phyloP scores from a whole-genome alignment of 2,329 filamentous ascomycete species.

The Epichloe baconii region DNA sequence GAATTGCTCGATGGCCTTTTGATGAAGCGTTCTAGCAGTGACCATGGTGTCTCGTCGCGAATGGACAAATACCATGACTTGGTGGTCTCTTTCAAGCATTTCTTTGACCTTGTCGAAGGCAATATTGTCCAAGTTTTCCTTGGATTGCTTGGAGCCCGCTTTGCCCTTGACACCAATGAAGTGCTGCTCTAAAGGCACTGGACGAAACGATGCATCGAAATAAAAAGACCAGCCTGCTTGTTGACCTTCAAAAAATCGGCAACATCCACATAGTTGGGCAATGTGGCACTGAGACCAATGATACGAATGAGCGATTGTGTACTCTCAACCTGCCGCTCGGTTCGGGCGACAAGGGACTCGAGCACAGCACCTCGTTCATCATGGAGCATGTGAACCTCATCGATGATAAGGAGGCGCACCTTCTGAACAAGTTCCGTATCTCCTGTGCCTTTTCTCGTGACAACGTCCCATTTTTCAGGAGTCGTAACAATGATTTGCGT shows the following conservation, averaged over 20 bases:
- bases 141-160: slow-evolving; percentile 62
- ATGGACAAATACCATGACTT: slow-evolving; percentile 99
- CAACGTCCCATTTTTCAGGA: slow-evolving; percentile 98
- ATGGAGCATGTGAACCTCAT: slow-evolving; percentile 98
- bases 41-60: slow-evolving; percentile 87
- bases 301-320: slow-evolving; percentile 96
- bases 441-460: slow-evolving; percentile 91
- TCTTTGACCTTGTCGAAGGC: slow-evolving; percentile 90
- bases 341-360: slow-evolving; percentile 89
- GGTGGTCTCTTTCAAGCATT: slow-evolving; percentile 85
- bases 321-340: slow-evolving; percentile 91
- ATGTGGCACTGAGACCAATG: slow-evolving; percentile 83
- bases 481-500: slow-evolving; percentile 98
- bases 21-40: slow-evolving; percentile 72
- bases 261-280: slow-evolving; percentile 94
- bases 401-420: slow-evolving; percentile 88
- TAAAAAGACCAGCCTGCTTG: slow-evolving; percentile 81
- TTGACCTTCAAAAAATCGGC: slow-evolving; percentile 97
- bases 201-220: slow-evolving; percentile 90
- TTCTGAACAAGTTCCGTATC: slow-evolving; percentile 98
- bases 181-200: slow-evolving; percentile 91
- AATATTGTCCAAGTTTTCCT: slow-evolving; percentile 77
- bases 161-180: slow-evolving; percentile 96
- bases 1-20: slow-evolving; percentile 72
- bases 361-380: slow-evolving; percentile 93